phyloP scores from a whole-genome alignment of 2,329 filamentous ascomycete species.

The Alternaria gaisen region DNA sequence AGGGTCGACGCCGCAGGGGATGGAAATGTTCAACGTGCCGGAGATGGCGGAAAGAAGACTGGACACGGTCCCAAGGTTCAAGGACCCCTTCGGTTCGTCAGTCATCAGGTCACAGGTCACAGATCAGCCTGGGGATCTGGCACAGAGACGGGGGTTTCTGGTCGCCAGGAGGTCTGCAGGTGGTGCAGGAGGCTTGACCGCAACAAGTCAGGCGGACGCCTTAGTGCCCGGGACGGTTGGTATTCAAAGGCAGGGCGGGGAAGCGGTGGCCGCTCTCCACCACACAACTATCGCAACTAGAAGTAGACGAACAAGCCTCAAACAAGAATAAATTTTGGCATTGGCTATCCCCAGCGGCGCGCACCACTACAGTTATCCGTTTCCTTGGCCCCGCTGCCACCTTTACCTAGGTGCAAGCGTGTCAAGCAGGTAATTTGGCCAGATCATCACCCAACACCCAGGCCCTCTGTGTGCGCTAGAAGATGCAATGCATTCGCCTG shows the following conservation, averaged over 20 bases:
- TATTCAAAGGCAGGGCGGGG: constrained; percentile 26
- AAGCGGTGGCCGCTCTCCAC: constrained; percentile 19
- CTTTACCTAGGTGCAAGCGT: not conserved
- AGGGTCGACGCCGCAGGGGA: constrained; percentile 19
- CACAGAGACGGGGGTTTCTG: constrained; percentile 28
- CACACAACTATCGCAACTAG: constrained; percentile 13
- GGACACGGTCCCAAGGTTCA: constrained; percentile 20
- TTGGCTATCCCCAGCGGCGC: not conserved
- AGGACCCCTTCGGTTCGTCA: constrained; percentile 26
- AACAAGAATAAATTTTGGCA: constrained; percentile 4
- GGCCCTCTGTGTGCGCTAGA: constrained; percentile 7
- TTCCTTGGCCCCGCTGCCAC: not conserved
- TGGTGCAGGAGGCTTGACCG: constrained; percentile 22
- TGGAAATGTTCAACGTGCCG: constrained; percentile 22
- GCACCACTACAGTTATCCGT: constrained; percentile 2
- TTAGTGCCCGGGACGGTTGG: constrained; percentile 35
- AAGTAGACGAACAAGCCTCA: not conserved
- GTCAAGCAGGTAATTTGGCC: constrained; percentile 1
- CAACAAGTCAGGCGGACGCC: constrained; percentile 16
- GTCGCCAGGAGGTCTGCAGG: constrained; percentile 33
- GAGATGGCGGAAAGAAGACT: constrained; percentile 24
- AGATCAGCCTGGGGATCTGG: constrained; percentile 26
- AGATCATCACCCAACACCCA: not conserved
- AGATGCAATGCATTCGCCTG: constrained; percentile 22
- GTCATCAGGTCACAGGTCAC: constrained; percentile 33